Base-by-base conservation (phyloP, 768 basidiomycete species). In the Pleurotus platypus region DNA sequence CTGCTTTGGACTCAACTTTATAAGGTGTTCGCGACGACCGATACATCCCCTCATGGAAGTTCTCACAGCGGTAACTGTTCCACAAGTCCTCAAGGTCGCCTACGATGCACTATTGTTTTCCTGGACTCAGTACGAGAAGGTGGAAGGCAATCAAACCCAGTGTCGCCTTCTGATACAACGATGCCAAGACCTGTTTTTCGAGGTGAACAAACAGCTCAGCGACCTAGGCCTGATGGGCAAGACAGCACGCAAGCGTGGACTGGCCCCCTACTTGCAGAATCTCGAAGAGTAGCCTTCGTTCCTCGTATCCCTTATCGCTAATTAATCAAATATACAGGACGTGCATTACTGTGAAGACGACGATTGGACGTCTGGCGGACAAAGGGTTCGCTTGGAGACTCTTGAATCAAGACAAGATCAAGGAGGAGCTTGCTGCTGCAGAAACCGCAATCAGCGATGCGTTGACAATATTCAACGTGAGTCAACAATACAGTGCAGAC, bases 311-410 rank as follows among this genome's bases (percentile, higher is more conserved):
- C 15, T 43, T 13, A 43, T 7, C 20, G 12, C 20, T 5, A 45
- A 22, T 16, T 22, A 11, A 45, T 22, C 42, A 16, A 45, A 45
- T 16, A 45, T 45, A 22, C 20, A 63, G 62, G 46, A 57, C 57
- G 6, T 65, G 64, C 46, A 40, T 58, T 5, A 46, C 59, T 11
- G 54, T 63, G 11, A 35, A 58, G 18, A 54, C 55, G 22, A 56
- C 57, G 1, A 49, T 65, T 2, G 49, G 20, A 43, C 59, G 43
- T 16, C 42, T 65, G 6, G 50, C 62, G 4, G 49, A 49, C 5
- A 61, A 60, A 47, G 54, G 60, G 9, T 59, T 65, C 45, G 60
- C 60, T 12, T 63, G 64, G 64, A 55, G 64, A 12, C 55, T 65
- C 13, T 43, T 65, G 22, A 48, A 62, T 42, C 62, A 61, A 37